Evolutionary conservation across 139 green algal genomes (phyloP).

Genomic region (Dunaliella primolecta): DNA sequence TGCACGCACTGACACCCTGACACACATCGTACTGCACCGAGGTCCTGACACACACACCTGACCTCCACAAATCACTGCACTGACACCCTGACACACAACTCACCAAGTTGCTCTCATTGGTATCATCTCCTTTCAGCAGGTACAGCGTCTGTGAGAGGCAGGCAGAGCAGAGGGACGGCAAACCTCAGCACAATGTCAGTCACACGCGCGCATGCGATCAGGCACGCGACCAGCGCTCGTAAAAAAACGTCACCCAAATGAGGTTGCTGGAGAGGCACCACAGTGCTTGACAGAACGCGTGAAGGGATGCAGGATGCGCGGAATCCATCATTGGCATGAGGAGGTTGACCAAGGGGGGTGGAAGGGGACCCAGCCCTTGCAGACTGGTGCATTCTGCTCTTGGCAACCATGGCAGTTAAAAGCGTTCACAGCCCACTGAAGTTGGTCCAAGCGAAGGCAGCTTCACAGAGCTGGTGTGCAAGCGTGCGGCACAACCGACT

Average conservation of each 20-base stretch:
- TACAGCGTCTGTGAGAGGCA: constrained; percentile 17
- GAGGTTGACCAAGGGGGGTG: background rate
- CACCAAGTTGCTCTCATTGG: constrained; percentile 53
- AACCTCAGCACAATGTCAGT: background rate
- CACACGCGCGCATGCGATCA: no score
- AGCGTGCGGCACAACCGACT: background rate
- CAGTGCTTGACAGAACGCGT: background rate
- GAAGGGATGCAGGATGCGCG: no score
- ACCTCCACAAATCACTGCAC: no score
- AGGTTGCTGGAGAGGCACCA: background rate
- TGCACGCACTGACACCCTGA: background rate
- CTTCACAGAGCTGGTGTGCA: background rate
- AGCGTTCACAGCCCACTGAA: background rate
- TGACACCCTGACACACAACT: background rate
- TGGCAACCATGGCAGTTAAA: background rate
- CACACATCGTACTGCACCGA: no score
- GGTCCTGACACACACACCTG: constrained; percentile 4
- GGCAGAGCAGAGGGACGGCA: background rate
- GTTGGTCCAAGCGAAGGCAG: background rate
- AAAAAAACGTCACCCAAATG: background rate
- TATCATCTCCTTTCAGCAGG: constrained; percentile 20
- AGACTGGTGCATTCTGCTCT: no score
- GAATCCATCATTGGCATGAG: no score
- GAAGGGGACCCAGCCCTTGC: background rate
- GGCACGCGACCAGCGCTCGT: no score